Evolutionary conservation across 306 rosid genomes (phyloP).

Genomic region (Alnus glutinosa): DNA sequence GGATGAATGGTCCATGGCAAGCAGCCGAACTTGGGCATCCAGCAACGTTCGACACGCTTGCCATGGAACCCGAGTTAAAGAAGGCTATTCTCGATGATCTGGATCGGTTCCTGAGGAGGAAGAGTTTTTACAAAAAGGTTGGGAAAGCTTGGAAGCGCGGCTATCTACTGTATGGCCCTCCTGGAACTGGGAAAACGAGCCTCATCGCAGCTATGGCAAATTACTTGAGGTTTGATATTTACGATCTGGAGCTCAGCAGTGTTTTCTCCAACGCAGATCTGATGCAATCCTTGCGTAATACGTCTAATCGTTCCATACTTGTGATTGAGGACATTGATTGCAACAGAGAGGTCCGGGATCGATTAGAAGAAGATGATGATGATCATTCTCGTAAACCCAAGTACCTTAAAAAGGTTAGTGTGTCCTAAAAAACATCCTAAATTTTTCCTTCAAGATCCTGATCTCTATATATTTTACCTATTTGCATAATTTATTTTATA

Average conservation of each 20-base stretch:
- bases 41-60: slow-evolving; percentile 35
- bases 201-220: slow-evolving; percentile 44
- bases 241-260: slow-evolving; percentile 41
- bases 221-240: slow-evolving; percentile 41
- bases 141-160: slow-evolving; percentile 57
- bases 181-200: slow-evolving; percentile 51
- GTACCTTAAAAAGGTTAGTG: no score
- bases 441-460: no score
- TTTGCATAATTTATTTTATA: no score
- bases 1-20: background rate
- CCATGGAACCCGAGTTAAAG: slow-evolving; percentile 37
- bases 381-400: no score
- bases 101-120: slow-evolving; percentile 40
- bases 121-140: slow-evolving; percentile 39
- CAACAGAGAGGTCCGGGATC: slow-evolving; percentile 28
- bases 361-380: slow-evolving; percentile 3
- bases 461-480: no score
- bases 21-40: slow-evolving; percentile 33
- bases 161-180: slow-evolving; percentile 42
- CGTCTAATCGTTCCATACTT: slow-evolving; percentile 39
- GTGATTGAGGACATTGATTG: slow-evolving; percentile 53
- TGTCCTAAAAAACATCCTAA: no score
- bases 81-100: slow-evolving; percentile 28
- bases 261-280: slow-evolving; percentile 25
- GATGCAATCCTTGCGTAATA: slow-evolving; percentile 25